Base-by-base conservation (phyloP, 257 asterid genomes). In the Lithospermum erythrorhizon region DNA sequence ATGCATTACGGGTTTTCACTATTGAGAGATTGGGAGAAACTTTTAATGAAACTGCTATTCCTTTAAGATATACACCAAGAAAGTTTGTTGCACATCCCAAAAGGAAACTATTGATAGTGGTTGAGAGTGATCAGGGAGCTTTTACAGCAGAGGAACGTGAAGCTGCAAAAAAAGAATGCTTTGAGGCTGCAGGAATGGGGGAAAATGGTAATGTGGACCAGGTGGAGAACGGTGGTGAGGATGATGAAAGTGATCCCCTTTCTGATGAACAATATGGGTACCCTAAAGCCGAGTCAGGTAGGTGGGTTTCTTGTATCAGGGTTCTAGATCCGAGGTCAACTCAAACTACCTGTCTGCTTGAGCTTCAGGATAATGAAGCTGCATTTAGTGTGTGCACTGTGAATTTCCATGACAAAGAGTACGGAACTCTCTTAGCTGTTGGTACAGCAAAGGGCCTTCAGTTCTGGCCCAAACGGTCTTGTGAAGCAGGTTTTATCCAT, bases 311-410 rank as follows among this genome's bases (percentile, higher is more conserved):
- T 68, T 93, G 97, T 79, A 87, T 93, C 72, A 82, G 99, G 72
- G 91, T 93, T 74, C 83, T 93, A 64, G 97, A 89, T 69, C 99
- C 99, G 27, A 80, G 87, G 84, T 74, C 95, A 49, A 62, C 90
- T 23, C 89, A 80, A 30, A 93, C 96, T 15, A 80, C 96, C 51
- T 93, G 99, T 75, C 78, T 93, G 61, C 84, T 93, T 56, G 99
- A 93, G 87, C 96, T 93, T 79, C 96, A 89, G 83, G 94, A 93
- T 63, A 87, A 93, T 71, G 99, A 93, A 79, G 96, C 99, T 35
- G 99, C 99, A 53, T 87, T 93, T 78, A 93, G 99, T 76, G 75
- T 93, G 74, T 93, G 97, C 79, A 87, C 90, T 7, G 97, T 93
- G 53, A 87, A 89, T 76, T 87, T 93, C 78, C 95, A 89, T 62